Conservation (phyloP, 2,329 filamentous ascomycete genomes). For the Stachybotrys chartarum region DNA sequence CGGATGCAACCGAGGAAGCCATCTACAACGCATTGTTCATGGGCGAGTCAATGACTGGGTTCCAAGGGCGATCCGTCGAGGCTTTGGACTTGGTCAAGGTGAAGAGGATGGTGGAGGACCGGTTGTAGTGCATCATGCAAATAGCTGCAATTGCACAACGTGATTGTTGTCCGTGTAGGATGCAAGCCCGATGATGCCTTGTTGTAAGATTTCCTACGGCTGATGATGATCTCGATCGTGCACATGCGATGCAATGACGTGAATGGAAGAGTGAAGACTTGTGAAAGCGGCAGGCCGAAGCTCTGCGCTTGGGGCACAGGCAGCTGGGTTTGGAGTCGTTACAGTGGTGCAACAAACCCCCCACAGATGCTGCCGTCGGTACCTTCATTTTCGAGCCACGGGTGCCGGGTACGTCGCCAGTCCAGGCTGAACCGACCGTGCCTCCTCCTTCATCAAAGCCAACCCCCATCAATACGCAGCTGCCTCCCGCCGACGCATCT, state of each 20-base stretch:
- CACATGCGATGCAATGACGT: too few relatives aligned
- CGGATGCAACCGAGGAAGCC: conserved; percentile 57
- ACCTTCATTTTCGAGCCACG: neutral
- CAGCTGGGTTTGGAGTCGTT: neutral
- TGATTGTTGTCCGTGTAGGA: too few relatives aligned
- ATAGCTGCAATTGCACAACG: too few relatives aligned
- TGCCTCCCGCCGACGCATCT: too few relatives aligned
- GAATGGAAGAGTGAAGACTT: neutral
- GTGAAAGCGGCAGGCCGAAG: too few relatives aligned
- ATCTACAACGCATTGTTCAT: conserved; percentile 59
- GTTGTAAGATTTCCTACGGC: too few relatives aligned
- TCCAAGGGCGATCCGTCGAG: conserved; percentile 39
- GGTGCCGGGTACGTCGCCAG: neutral
- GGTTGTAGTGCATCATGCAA: neutral
- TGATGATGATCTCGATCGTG: too few relatives aligned
- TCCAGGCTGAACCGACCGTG: neutral
- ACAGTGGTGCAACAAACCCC: neutral
- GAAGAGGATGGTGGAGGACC: conserved; percentile 24
- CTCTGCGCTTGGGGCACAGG: neutral
- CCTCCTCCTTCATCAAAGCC: neutral
- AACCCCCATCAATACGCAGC: neutral
- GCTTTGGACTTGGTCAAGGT: conserved; percentile 40
- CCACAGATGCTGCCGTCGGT: too few relatives aligned
- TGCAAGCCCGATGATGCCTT: too few relatives aligned
- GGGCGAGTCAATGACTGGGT: conserved; percentile 51